Evolutionary conservation across 257 asterid species (phyloP).

Genomic region (Nicotiana tabacum): DNA sequence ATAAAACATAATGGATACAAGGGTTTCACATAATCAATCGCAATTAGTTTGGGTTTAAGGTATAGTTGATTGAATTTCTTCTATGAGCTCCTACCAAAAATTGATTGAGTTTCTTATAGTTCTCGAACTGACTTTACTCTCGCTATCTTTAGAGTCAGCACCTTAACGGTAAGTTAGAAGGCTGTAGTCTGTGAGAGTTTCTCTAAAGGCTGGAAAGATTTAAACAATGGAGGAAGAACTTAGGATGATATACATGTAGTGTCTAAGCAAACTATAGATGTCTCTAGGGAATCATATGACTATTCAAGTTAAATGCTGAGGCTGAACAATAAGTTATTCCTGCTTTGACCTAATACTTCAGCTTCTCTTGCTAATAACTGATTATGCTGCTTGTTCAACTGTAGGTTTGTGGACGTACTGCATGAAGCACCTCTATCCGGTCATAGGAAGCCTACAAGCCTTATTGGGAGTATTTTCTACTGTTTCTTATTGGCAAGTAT

Average conservation of each 20-base stretch:
- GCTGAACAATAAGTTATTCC: neutral
- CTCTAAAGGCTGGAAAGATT: neutral
- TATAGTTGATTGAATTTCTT: neutral
- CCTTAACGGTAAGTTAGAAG: neutral
- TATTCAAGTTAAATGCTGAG: neutral
- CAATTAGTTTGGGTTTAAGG: neutral
- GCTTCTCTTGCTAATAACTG: slow-evolving; percentile 1
- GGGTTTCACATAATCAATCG: neutral
- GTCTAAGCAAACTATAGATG: neutral
- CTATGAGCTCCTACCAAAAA: neutral
- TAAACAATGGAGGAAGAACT: neutral
- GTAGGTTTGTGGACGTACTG: slow-evolving; percentile 84
- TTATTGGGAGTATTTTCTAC: slow-evolving; percentile 71
- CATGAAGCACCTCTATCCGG: slow-evolving; percentile 97
- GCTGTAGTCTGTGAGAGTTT: neutral
- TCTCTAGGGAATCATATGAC: neutral
- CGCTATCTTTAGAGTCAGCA: neutral
- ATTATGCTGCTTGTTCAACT: slow-evolving; percentile 17
- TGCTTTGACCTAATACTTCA: neutral
- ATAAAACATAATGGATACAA: neutral
- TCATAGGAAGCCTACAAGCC: slow-evolving; percentile 77
- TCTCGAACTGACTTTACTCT: neutral
- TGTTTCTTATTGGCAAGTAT: slow-evolving; percentile 81
- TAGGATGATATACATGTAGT: neutral
- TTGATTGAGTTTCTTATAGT: neutral